These are phyloP conservation scores for Pichia heedii DNA, from an alignment of 805 yeast species.

Conservation along the genomic window DNA sequence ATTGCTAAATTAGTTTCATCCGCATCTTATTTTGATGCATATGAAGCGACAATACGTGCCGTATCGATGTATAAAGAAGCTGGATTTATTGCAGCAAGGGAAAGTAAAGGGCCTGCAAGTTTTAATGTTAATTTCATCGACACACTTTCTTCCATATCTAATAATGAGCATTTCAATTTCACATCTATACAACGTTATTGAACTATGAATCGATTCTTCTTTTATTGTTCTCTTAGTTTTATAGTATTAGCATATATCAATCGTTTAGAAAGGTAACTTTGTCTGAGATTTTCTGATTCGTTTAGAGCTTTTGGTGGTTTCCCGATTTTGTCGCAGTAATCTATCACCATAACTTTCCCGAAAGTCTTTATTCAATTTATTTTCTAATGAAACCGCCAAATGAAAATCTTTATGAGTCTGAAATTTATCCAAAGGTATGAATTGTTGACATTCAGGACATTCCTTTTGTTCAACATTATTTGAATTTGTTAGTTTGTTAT, in stretches of 20 bases:
- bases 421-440: constrained; percentile 3
- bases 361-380: constrained; percentile 13
- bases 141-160: constrained; percentile 18
- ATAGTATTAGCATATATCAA: too few relatives aligned
- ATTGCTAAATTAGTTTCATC: constrained; percentile 53
- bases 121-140: constrained; percentile 44
- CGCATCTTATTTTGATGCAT: constrained; percentile 27
- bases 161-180: background rate
- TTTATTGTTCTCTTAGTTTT: too few relatives aligned
- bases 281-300: constrained; percentile 2
- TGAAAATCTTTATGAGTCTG: constrained; percentile 24
- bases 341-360: constrained; percentile 1
- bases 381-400: constrained; percentile 18
- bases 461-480: background rate
- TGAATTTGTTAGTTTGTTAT: background rate
- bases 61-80: constrained; percentile 52
- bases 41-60: constrained; percentile 45
- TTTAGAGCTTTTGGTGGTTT: background rate
- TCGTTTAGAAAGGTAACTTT: constrained; percentile 7
- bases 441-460: constrained; percentile 14
- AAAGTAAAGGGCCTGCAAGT: constrained; percentile 43
- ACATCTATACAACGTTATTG: background rate
- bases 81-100: constrained; percentile 43
- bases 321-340: background rate
- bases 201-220: too few relatives aligned